phyloP scores from a whole-genome alignment of 23 red algal genomes.

The Gracilaria gracilis region DNA sequence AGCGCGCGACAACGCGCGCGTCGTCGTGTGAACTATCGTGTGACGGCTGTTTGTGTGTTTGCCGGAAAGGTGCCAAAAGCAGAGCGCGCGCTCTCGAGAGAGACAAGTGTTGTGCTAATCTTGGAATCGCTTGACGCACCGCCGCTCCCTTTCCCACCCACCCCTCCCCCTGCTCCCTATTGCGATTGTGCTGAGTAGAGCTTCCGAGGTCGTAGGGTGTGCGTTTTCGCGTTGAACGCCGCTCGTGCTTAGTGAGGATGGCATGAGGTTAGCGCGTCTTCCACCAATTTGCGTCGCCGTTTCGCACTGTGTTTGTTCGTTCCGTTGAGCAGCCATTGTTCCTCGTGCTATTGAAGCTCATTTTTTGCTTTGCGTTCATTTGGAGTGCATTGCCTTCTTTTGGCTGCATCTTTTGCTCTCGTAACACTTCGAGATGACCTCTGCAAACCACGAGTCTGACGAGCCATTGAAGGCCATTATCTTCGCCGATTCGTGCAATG shows the following conservation, averaged over 20 bases:
- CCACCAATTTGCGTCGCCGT: neutral
- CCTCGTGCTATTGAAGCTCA: no score
- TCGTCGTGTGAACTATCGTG: neutral
- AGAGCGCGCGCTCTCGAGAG: neutral
- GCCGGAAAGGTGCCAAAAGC: no score
- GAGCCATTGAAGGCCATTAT: constrained; percentile 71
- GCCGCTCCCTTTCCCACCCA: no score
- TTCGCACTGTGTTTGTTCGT: neutral
- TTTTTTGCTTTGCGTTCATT: no score
- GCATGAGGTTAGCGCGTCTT: neutral
- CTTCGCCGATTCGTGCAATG: constrained; percentile 64
- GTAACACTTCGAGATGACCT: neutral
- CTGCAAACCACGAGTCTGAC: constrained; percentile 34
- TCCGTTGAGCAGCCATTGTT: no score
- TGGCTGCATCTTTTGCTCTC: neutral
- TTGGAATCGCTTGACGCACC: neutral
- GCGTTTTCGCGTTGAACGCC: neutral
- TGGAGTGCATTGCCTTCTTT: neutral
- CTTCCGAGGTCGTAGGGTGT: neutral
- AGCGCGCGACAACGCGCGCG: neutral
- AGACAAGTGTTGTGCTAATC: neutral
- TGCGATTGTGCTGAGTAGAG: neutral
- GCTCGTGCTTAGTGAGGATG: neutral
- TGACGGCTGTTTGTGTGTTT: neutral
- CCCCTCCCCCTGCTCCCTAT: neutral